Evolutionary conservation across 768 basidiomycete species (phyloP), one percentile per base, ranked within the genome.

Genomic region (Trametes cingulata): DNA sequence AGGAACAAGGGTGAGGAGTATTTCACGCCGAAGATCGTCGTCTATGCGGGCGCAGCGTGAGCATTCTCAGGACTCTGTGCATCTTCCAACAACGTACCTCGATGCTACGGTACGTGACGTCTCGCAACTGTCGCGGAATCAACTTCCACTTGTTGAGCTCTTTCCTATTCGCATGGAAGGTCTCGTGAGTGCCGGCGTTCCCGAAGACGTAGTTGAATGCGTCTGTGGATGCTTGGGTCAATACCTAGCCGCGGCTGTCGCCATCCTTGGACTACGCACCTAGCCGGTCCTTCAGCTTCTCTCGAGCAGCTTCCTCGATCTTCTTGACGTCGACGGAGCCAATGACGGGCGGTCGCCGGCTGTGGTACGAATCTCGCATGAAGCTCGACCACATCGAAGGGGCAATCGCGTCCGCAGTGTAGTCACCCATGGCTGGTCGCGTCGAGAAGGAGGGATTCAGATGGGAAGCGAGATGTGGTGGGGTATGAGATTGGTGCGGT

Each of bases 51-150:
- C 20, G 14, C 37, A 56, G 8, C 13, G 19, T 19, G 8, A 15
- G 13, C 4, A 33, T 4, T 15, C 4, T 47, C 49, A 22, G 41
- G 3, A 42, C 14, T 8, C 25, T 35, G 19, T 3, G n/a, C 17
- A 17, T 17, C 43, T 2, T 58, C 20, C 3, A 10, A 33, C n/a
- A n/a, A 60, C 77, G 51, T 65, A 87, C 91, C 65, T 87, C 81
- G 29, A 93, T 69, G 46, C 71, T 82, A 19, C 90, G 81, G n/a
- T 73, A 69, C 4, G 83, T 83, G 0, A 81, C 81, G 62, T 85
- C 76, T n/a, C 84, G 78, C 33, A 93, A 80, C 90, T 92, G 91
- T 6, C 87, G 82, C 2, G 91, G 91, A n/a, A 94, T 76, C 69
- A 95, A 88, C 36, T 81, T 82, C 78, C 82, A 93, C 55, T 78